A percentile compares a stretch with the other conserved stretches of the same genome.
These are phyloP conservation scores for Agrocybe chaxingu DNA, from an alignment of 768 basidiomycete genomes.

Conservation along the genomic window DNA sequence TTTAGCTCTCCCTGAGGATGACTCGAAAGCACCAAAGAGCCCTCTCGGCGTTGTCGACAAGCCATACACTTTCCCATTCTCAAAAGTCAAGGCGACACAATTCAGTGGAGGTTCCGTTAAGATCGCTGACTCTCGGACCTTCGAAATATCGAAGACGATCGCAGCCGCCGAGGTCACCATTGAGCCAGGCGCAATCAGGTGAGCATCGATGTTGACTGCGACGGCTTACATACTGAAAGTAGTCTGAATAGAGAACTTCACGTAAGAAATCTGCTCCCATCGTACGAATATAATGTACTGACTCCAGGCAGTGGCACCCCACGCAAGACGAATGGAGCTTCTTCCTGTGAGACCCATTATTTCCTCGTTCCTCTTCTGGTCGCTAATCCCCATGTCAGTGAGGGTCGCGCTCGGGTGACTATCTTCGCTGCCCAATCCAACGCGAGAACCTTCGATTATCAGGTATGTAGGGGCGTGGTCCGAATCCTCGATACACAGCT, in stretches of 20 bases:
- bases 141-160: constrained; percentile 48
- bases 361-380: constrained; percentile 1
- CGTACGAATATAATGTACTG: neutral
- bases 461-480: constrained; percentile 47
- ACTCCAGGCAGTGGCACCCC: constrained; percentile 57
- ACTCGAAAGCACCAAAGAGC: constrained; percentile 39
- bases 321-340: constrained; percentile 66
- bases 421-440: constrained; percentile 54
- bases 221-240: neutral
- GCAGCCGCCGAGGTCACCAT: constrained; percentile 56
- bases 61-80: constrained; percentile 54
- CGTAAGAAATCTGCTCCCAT: constrained; percentile 25
- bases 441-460: constrained; percentile 58
- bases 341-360: constrained; percentile 40
- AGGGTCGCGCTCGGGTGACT: constrained; percentile 54
- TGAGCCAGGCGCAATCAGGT: constrained; percentile 59
- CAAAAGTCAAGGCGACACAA: constrained; percentile 39
- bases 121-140: constrained; percentile 53
- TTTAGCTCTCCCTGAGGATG: constrained; percentile 33
- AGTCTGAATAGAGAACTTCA: constrained; percentile 44
- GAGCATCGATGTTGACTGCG: constrained; percentile 4
- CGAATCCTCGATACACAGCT: constrained; percentile 46
- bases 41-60: constrained; percentile 35
- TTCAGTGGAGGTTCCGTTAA: constrained; percentile 56
- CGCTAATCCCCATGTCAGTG: constrained; percentile 21